Evolutionary conservation across 805 yeast species (phyloP).

Genomic region (Wickerhamomyces hampshirensis): DNA sequence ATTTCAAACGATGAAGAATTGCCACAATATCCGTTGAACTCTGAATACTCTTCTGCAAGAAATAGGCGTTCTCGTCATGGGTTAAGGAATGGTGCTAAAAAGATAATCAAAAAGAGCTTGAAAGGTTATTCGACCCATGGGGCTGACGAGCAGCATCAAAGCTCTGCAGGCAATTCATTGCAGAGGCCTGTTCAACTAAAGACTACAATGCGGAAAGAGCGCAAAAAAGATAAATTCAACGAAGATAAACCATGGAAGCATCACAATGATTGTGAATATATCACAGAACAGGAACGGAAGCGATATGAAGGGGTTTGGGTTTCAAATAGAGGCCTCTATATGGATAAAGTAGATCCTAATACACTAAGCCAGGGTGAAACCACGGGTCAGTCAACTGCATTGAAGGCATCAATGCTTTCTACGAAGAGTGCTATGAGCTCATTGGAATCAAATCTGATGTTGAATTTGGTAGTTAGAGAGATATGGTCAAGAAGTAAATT

Average conservation of each 20-base stretch:
- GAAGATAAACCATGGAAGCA: constrained; percentile 94
- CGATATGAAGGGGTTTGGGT: constrained; percentile 95
- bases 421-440: constrained; percentile 23
- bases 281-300: constrained; percentile 67
- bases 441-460: constrained; percentile 25
- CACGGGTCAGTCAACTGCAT: constrained; percentile 21
- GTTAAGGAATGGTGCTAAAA: constrained; percentile 21
- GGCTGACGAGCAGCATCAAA: too few relatives aligned
- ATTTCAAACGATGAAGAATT: constrained; percentile 13
- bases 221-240: constrained; percentile 46
- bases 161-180: too few relatives aligned
- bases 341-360: constrained; percentile 28
- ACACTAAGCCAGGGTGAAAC: constrained; percentile 14
- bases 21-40: constrained; percentile 20
- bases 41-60: constrained; percentile 2
- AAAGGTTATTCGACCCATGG: too few relatives aligned
- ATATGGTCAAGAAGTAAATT: constrained; percentile 79
- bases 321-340: constrained; percentile 68
- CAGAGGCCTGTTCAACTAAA: constrained; percentile 22
- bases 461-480: constrained; percentile 56
- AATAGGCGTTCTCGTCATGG: constrained; percentile 11
- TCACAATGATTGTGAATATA: constrained; percentile 53
- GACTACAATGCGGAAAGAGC: constrained; percentile 25
- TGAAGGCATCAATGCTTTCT: constrained; percentile 24
- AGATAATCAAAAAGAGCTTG: constrained; percentile 20